Percentiles rank a stretch among this genome's conserved stretches.
These are phyloP conservation scores for Rhododendron kiyosumense DNA, from an alignment of 148 eudicot species.

Conservation along the genomic window DNA sequence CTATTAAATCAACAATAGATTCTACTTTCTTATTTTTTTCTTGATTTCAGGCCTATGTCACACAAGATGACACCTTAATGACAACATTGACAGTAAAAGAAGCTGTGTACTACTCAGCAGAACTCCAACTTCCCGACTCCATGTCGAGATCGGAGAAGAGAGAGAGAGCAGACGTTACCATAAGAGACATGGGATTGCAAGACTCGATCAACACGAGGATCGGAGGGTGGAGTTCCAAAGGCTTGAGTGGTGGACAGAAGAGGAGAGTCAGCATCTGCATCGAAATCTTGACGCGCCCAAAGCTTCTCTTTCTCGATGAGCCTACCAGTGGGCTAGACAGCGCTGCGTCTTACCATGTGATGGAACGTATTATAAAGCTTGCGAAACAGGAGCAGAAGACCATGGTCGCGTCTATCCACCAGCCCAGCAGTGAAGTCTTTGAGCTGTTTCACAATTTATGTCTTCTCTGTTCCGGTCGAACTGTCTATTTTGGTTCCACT, in stretches of 20 bases:
- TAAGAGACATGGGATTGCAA: slow-evolving; percentile 69
- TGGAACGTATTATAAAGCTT: slow-evolving; percentile 32
- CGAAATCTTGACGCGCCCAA: slow-evolving; percentile 36
- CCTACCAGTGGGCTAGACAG: slow-evolving; percentile 57
- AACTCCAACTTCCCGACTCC: slow-evolving; percentile 53
- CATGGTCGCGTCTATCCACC: slow-evolving; percentile 41
- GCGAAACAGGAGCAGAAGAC: slow-evolving; percentile 30
- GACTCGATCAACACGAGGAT: slow-evolving; percentile 40
- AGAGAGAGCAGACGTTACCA: slow-evolving; percentile 45
- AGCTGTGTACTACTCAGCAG: slow-evolving; percentile 70
- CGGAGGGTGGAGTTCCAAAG: slow-evolving; percentile 35
- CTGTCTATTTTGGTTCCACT: slow-evolving; percentile 32
- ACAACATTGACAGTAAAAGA: slow-evolving; percentile 62
- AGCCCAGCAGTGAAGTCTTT: slow-evolving; percentile 46
- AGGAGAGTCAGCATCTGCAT: slow-evolving; percentile 48
- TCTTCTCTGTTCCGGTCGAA: slow-evolving; percentile 38
- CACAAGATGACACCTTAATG: slow-evolving; percentile 62
- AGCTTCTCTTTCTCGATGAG: slow-evolving; percentile 48
- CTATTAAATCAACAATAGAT: no score
- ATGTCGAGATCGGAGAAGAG: slow-evolving; percentile 48
- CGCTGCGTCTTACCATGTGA: slow-evolving; percentile 43
- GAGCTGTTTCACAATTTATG: slow-evolving; percentile 34
- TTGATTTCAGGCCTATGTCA: slow-evolving; percentile 9
- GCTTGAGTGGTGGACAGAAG: slow-evolving; percentile 44
- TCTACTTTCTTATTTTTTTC: background rate